A percentile compares a stretch with the other conserved stretches of the same genome.
Evolutionary conservation across 106 monocot genomes (phyloP).

Genomic region (Dioscorea zingiberensis): DNA sequence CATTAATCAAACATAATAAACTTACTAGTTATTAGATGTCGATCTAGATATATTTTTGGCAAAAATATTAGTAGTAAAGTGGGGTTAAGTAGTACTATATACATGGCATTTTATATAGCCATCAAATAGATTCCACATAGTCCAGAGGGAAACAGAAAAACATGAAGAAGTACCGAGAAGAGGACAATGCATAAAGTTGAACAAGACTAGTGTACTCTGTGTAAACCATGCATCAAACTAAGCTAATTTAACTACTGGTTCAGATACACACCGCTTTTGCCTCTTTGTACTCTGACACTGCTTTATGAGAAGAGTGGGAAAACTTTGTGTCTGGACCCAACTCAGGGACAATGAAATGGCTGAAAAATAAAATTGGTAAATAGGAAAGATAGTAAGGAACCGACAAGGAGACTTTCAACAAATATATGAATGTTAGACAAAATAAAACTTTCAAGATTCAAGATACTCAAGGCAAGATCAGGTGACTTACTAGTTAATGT

Average conservation of each 20-base stretch:
- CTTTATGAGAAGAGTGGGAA: constrained; percentile 87
- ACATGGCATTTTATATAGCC: too few relatives aligned
- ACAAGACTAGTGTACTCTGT: background rate
- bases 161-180: background rate
- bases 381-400: too few relatives aligned
- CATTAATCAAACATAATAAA: too few relatives aligned
- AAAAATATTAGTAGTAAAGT: too few relatives aligned
- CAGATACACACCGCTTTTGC: constrained; percentile 61
- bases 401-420: background rate
- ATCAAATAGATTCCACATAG: too few relatives aligned
- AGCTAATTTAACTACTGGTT: background rate
- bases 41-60: too few relatives aligned
- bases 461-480: background rate
- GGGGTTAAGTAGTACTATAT: too few relatives aligned
- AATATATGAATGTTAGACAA: background rate
- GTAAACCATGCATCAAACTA: background rate
- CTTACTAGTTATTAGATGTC: too few relatives aligned
- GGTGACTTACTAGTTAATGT: constrained; percentile 95
- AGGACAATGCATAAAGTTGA: background rate
- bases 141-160: too few relatives aligned
- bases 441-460: background rate
- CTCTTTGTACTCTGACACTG: constrained; percentile 88
- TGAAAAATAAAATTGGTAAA: constrained; percentile 10
- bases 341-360: constrained; percentile 87
- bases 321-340: constrained; percentile 86